Base-by-base conservation (phyloP, 345 rosid species). In the Lenwebbia sp. region DNA sequence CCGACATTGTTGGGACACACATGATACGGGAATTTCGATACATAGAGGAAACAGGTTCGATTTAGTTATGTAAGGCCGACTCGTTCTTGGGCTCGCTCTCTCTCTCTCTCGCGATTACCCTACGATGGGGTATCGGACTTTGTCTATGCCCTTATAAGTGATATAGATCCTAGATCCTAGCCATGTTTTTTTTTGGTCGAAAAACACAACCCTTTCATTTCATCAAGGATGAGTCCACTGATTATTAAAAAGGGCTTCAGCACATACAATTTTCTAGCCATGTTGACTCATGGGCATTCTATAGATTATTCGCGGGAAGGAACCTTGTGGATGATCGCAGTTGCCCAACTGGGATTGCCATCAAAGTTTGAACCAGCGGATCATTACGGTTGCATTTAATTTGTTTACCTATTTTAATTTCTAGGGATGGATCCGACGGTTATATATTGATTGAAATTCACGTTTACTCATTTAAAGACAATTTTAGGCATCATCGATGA, bases 291-390 rank as follows among this genome's bases (percentile, higher is more conserved):
- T 60, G 37, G 30, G 37, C 33, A 0, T 58, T n/a, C 37, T n/a
- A 13, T 13, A 60, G 40, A 13, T 13, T 60, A 15, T 60, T 0
- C 0, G 5, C 0, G 17, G 2, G 0, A 60, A 28, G 7, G 40
- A 60, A 60, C 13, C 74, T 60, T 1, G 5, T 13, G 21, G 40
- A 28, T n/a, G 0, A 13, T 28, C 5, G 4, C 4, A 3, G 5
- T 60, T 60, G 40, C 37, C 74, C 40, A 28, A 28, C 0, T 28
- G 6, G 23, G 13, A 65, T 65, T 37, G 33, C 11, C 6, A 65
- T 65, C 40, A 51, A 13, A 51, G 14, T 51, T 51, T 51, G 15
- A 5, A 51, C 54, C 17, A 14, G 3, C 2, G 54, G 54, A 52
- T 13, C 54, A 5, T 52, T 5, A 65, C 0, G 25, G 44, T 33